Evolutionary conservation across 164 flowering plant species (phyloP).

Genomic region (Chloranthus sessilifolius): DNA sequence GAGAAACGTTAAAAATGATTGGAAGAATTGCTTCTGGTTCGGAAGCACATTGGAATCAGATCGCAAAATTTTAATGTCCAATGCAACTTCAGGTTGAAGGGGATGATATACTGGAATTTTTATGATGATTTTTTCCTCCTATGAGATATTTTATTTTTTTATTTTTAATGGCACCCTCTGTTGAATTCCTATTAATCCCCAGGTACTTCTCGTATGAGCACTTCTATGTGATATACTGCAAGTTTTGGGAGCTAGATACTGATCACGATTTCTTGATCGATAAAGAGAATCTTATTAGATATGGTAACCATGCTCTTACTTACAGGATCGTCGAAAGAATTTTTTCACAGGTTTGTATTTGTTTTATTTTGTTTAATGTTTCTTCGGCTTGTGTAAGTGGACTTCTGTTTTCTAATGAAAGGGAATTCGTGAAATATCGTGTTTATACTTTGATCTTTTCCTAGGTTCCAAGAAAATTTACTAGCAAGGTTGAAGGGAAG

Average conservation of each 20-base stretch:
- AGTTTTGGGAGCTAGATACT: slow-evolving; percentile 96
- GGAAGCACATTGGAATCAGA: background rate
- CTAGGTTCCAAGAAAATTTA: slow-evolving; percentile 85
- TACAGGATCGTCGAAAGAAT: slow-evolving; percentile 93
- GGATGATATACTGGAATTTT: too few relatives aligned
- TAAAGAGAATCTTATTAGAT: slow-evolving; percentile 86
- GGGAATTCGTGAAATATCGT: too few relatives aligned
- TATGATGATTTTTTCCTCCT: too few relatives aligned
- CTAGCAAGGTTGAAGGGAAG: slow-evolving; percentile 82
- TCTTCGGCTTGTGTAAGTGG: too few relatives aligned
- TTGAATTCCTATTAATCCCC: slow-evolving; percentile 3
- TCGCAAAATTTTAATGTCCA: slow-evolving; percentile 2
- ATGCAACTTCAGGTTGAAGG: too few relatives aligned
- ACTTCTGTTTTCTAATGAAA: background rate
- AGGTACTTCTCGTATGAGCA: slow-evolving; percentile 98
- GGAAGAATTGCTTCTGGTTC: too few relatives aligned
- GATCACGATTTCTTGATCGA: slow-evolving; percentile 97
- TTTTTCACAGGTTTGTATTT: slow-evolving; percentile 75
- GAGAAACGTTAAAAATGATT: too few relatives aligned
- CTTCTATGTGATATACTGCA: slow-evolving; percentile 96
- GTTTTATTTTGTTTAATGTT: too few relatives aligned
- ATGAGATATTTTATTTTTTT: too few relatives aligned
- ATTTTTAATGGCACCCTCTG: too few relatives aligned
- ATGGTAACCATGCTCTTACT: slow-evolving; percentile 95
- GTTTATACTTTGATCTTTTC: slow-evolving; percentile 6